Percentiles rank a stretch among this genome's conserved stretches.
These are phyloP conservation scores for Strobilomyces dryophilus DNA, from an alignment of 768 basidiomycete genomes.

Conservation along the genomic window DNA sequence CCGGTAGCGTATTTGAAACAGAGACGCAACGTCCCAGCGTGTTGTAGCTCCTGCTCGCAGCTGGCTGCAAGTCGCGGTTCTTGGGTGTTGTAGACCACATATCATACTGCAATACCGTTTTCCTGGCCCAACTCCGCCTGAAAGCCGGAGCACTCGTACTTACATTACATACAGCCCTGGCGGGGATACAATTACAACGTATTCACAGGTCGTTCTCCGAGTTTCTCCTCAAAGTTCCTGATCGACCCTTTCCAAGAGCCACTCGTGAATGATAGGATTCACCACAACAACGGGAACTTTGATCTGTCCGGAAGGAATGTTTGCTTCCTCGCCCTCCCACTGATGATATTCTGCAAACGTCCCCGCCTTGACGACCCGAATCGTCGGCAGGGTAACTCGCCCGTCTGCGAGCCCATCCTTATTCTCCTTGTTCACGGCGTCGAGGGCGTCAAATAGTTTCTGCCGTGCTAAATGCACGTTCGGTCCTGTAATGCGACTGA, in stretches of 20 bases:
- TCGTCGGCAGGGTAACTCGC: neutral
- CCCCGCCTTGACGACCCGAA: slow-evolving; percentile 2
- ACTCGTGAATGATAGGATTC: slow-evolving; percentile 5
- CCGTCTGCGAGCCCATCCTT: neutral
- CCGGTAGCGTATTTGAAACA: slow-evolving; percentile 3
- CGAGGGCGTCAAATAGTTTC: slow-evolving; percentile 9
- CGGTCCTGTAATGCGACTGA: neutral
- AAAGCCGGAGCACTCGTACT: no score
- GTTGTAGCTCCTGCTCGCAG: neutral
- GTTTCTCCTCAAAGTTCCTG: slow-evolving; percentile 7
- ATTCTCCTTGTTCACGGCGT: neutral
- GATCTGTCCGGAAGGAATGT: slow-evolving; percentile 8
- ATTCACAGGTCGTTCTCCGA: neutral
- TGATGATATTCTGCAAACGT: slow-evolving; percentile 16
- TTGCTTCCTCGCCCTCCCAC: slow-evolving; percentile 3
- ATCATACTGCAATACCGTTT: no score
- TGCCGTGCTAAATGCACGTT: slow-evolving; percentile 1
- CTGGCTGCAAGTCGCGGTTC: neutral
- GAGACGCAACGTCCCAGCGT: neutral
- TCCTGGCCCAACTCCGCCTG: no score
- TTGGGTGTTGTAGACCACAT: neutral
- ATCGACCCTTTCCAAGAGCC: slow-evolving; percentile 15
- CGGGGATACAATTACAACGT: neutral
- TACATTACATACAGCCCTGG: neutral
- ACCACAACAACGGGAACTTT: slow-evolving; percentile 11